Evolutionary conservation across 768 basidiomycete species (phyloP).

Genomic region (Cubamyces sp.): DNA sequence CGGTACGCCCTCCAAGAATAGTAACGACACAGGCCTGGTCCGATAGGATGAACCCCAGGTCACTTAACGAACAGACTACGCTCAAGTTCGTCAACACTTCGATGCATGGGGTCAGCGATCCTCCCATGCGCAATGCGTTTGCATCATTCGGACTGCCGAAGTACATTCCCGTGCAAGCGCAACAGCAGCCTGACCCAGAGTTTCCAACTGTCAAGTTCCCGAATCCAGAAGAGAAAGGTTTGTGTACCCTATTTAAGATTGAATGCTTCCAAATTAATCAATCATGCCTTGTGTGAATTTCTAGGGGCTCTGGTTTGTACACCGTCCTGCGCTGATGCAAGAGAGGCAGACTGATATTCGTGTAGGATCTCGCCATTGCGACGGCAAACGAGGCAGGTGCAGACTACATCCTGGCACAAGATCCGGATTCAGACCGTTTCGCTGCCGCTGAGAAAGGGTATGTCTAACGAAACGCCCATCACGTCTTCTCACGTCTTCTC

Average conservation of each 20-base stretch:
- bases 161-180: conserved; percentile 64
- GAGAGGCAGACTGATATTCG: neutral
- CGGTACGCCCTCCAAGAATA: neutral
- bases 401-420: conserved; percentile 80
- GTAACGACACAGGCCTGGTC: neutral
- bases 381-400: conserved; percentile 59
- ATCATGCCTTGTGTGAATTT: neutral
- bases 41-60: neutral
- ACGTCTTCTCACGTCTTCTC: neutral
- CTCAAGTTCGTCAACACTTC: conserved; percentile 84
- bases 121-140: conserved; percentile 62
- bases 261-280: neutral
- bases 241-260: neutral
- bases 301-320: conserved; percentile 33
- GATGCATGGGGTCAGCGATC: conserved; percentile 87
- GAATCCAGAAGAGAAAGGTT: conserved; percentile 91
- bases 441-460: conserved; percentile 70
- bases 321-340: no score
- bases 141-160: conserved; percentile 58
- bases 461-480: neutral
- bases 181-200: conserved; percentile 77
- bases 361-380: conserved; percentile 69
- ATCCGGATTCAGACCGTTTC: conserved; percentile 88
- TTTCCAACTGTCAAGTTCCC: conserved; percentile 87
- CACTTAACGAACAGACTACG: conserved; percentile 40